Evolutionary conservation across 148 eudicot species (phyloP).

Genomic region (Spergularia marina): DNA sequence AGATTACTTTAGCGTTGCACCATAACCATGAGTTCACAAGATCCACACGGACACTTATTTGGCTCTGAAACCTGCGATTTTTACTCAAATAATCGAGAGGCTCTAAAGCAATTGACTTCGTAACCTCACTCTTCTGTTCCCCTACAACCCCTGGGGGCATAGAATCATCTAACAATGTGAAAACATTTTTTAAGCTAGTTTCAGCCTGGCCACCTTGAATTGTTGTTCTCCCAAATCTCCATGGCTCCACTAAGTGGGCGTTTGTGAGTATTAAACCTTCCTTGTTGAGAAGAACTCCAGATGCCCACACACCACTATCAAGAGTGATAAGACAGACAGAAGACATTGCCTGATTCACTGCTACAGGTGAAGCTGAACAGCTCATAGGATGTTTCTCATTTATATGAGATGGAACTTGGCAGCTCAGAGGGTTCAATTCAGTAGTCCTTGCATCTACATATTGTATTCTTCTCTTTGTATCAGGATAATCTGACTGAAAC

Average conservation of each 20-base stretch:
- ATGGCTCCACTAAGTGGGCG: conserved; percentile 95
- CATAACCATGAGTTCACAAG: conserved; percentile 68
- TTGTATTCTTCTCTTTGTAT: conserved; percentile 23
- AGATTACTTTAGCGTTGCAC: conserved; percentile 69
- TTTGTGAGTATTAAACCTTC: conserved; percentile 89
- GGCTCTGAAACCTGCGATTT: conserved; percentile 25
- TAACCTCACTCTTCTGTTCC: conserved; percentile 12
- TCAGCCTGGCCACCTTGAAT: conserved; percentile 36
- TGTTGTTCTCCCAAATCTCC: conserved; percentile 73
- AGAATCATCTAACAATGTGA: conserved; percentile 26
- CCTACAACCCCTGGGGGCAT: conserved; percentile 10
- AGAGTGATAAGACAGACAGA: conserved; percentile 82
- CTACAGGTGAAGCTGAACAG: conserved; percentile 29
- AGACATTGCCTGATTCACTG: conserved; percentile 55
- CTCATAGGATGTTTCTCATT: conserved; percentile 25
- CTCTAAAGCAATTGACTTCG: conserved; percentile 23
- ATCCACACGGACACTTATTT: conserved; percentile 73
- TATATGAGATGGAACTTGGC: conserved; percentile 19
- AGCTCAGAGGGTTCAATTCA: conserved; percentile 17
- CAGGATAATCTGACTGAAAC: conserved; percentile 37
- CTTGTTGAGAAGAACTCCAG: conserved; percentile 81
- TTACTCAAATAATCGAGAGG: conserved; percentile 31
- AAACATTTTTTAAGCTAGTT: conserved; percentile 26
- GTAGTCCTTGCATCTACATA: conserved; percentile 27
- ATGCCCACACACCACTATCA: conserved; percentile 86